Evolutionary conservation across 352 stramenopile species (phyloP).

Genomic region (Phytophthora multivora): DNA sequence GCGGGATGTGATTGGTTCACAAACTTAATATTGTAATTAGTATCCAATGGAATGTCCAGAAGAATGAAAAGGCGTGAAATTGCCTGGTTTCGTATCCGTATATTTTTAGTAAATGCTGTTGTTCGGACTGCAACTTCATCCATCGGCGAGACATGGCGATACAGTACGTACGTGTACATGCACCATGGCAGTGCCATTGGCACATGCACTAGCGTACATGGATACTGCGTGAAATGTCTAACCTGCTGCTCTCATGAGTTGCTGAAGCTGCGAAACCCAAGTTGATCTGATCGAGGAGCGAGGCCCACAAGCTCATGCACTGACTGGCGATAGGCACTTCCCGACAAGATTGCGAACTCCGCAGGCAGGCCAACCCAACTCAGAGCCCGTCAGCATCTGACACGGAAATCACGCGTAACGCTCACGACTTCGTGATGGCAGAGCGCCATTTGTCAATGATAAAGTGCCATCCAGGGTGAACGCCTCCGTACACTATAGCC

Average conservation of each 20-base stretch:
- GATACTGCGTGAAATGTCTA: constrained; percentile 13
- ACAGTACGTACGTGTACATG: too few relatives aligned
- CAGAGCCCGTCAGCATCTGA: constrained; percentile 3
- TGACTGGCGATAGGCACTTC: constrained; percentile 5
- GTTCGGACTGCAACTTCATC: constrained; percentile 22
- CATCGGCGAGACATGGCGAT: constrained; percentile 28
- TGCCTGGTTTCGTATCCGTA: background rate
- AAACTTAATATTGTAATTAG: background rate
- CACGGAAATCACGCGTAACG: background rate
- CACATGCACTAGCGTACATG: too few relatives aligned
- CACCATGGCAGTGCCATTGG: too few relatives aligned
- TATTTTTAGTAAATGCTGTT: background rate
- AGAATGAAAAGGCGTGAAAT: background rate
- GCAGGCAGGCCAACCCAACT: constrained; percentile 5
- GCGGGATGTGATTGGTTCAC: background rate
- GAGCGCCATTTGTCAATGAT: constrained; percentile 13
- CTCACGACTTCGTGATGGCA: constrained; percentile 25
- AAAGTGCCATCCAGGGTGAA: too few relatives aligned
- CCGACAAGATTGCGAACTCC: constrained; percentile 15
- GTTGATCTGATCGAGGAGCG: background rate
- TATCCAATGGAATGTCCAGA: background rate
- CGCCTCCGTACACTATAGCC: too few relatives aligned
- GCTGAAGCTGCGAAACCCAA: constrained; percentile 8
- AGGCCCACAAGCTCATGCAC: background rate
- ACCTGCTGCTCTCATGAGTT: background rate